Conservation (phyloP, 352 stramenopile species). For the Phytophthora sp. region DNA sequence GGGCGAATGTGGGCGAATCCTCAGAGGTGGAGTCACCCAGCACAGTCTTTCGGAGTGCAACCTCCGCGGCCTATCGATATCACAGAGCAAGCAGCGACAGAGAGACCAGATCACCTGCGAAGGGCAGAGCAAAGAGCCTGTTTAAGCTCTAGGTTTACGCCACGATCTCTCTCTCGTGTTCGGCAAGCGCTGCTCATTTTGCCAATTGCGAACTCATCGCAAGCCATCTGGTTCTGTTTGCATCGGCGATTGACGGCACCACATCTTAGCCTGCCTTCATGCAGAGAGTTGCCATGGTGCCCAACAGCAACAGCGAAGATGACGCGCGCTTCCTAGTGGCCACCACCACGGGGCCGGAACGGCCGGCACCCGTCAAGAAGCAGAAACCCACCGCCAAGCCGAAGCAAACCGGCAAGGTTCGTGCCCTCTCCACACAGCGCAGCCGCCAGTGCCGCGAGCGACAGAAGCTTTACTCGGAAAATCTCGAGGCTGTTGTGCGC, state of each 20-base stretch:
- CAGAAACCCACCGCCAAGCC: constrained; percentile 14
- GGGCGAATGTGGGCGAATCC: constrained; percentile 1
- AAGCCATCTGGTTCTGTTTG: constrained; percentile 22
- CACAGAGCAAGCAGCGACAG: constrained; percentile 16
- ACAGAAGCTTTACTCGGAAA: constrained; percentile 54
- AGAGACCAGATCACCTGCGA: constrained; percentile 31
- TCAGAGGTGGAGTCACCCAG: constrained; percentile 15
- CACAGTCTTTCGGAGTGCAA: too few species aligned
- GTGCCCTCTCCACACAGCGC: constrained; percentile 57
- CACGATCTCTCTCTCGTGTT: not conserved
- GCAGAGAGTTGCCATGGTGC: constrained; percentile 17
- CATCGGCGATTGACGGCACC: constrained; percentile 19
- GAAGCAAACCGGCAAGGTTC: constrained; percentile 16
- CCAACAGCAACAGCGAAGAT: constrained; percentile 18
- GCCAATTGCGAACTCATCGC: constrained; percentile 26
- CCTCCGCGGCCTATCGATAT: constrained; percentile 22
- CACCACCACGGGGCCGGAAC: constrained; percentile 1
- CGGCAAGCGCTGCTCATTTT: constrained; percentile 37
- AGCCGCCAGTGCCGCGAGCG: constrained; percentile 57
- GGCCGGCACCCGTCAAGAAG: constrained; percentile 21
- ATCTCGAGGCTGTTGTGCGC: constrained; percentile 45
- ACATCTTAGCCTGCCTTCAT: constrained; percentile 26
- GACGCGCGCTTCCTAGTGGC: constrained; percentile 3
- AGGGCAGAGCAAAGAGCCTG: constrained; percentile 27
- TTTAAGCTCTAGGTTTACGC: constrained; percentile 25